phyloP scores from a whole-genome alignment of 1,139 yeast genomes.

The Candida sp. region DNA sequence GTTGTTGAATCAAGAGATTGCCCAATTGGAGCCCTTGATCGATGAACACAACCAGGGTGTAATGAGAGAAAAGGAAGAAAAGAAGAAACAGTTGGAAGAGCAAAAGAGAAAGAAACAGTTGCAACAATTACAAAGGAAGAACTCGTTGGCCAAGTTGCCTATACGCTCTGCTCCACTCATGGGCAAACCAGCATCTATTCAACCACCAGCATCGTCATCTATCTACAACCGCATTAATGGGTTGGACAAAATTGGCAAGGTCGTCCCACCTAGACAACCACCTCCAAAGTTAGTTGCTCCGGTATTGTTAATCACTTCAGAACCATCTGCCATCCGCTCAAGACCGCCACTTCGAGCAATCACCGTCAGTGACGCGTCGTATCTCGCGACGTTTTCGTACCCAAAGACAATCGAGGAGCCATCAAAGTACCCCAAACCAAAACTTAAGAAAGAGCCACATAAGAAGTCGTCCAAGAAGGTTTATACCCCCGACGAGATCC shows the following conservation, averaged over 20 bases:
- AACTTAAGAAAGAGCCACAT: slow-evolving; percentile 26
- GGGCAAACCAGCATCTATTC: slow-evolving; percentile 53
- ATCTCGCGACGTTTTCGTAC: slow-evolving; percentile 33
- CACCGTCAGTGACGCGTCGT: slow-evolving; percentile 26
- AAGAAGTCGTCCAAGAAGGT: slow-evolving; percentile 59
- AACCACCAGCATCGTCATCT: slow-evolving; percentile 41
- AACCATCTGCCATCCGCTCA: slow-evolving; percentile 20
- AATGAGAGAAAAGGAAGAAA: slow-evolving; percentile 26
- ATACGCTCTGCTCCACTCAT: slow-evolving; percentile 32
- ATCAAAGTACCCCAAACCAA: slow-evolving; percentile 52
- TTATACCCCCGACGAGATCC: slow-evolving; percentile 77
- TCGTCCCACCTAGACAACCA: slow-evolving; percentile 26
- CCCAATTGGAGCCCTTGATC: slow-evolving; percentile 42
- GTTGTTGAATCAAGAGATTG: slow-evolving; percentile 45
- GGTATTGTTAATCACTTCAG: slow-evolving; percentile 27
- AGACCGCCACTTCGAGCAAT: slow-evolving; percentile 25
- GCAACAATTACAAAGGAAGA: slow-evolving; percentile 19
- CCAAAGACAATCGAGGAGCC: slow-evolving; percentile 39
- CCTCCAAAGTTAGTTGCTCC: slow-evolving; percentile 46
- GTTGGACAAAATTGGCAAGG: slow-evolving; percentile 9
- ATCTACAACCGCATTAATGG: slow-evolving; percentile 11
- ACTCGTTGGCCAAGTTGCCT: slow-evolving; percentile 11
- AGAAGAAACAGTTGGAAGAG: slow-evolving; percentile 24
- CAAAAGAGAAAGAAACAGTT: slow-evolving; percentile 25
- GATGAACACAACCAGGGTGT: slow-evolving; percentile 38